Conservation (phyloP, 345 rosid species). For the Rhodamnia argentea region DNA sequence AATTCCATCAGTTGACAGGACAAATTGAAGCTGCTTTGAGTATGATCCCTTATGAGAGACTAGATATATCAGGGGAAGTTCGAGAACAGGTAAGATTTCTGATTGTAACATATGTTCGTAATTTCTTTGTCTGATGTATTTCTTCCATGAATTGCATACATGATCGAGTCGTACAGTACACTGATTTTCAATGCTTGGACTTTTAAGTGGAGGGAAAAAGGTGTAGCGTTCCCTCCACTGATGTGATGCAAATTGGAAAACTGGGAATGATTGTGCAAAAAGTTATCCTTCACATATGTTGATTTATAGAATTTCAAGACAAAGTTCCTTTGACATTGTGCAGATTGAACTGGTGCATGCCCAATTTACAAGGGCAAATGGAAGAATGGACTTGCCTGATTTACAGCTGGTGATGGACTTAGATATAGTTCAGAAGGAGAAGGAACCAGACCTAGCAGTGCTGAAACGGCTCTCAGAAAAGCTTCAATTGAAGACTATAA, state of each 20-base stretch:
- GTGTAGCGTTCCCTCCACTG: neutral
- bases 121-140: neutral
- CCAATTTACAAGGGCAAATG: slow-evolving; percentile 82
- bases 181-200: neutral
- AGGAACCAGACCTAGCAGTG: slow-evolving; percentile 44
- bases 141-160: neutral
- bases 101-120: neutral
- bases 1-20: slow-evolving; percentile 46
- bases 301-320: neutral
- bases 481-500: slow-evolving; percentile 65
- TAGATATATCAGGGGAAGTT: slow-evolving; percentile 73
- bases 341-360: slow-evolving; percentile 84
- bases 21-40: slow-evolving; percentile 66
- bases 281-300: neutral
- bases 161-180: neutral
- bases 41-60: slow-evolving; percentile 45
- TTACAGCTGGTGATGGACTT: slow-evolving; percentile 64
- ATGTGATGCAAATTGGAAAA: neutral
- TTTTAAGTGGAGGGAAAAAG: neutral
- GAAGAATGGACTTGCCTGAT: slow-evolving; percentile 47
- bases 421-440: slow-evolving; percentile 37
- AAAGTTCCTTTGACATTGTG: neutral
- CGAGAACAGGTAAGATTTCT: slow-evolving; percentile 62
- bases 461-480: slow-evolving; percentile 70
- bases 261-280: neutral